Evolutionary conservation across 768 basidiomycete genomes (phyloP).

Genomic region (Naematelia aurantialba): DNA sequence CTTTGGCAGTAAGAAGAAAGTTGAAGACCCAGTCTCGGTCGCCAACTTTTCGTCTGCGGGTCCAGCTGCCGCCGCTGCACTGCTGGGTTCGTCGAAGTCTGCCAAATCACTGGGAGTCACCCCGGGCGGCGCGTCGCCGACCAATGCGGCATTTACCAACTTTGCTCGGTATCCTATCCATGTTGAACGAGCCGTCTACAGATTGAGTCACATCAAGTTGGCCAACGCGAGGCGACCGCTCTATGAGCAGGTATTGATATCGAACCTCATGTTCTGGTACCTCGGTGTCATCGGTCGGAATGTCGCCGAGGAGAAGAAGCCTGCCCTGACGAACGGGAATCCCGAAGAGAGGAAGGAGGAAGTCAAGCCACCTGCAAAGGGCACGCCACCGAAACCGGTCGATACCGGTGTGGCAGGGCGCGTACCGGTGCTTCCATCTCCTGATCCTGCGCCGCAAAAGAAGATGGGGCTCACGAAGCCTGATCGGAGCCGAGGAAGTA

Average conservation of each 20-base stretch:
- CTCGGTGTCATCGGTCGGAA: conserved; percentile 94
- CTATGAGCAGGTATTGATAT: conserved; percentile 78
- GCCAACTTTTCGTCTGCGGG: conserved; percentile 53
- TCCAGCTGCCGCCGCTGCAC: conserved; percentile 78
- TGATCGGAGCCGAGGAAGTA: conserved; percentile 66
- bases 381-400: conserved; percentile 34
- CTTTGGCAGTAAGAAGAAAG: conserved; percentile 83
- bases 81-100: conserved; percentile 78
- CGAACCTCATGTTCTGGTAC: conserved; percentile 80
- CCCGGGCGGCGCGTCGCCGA: conserved; percentile 44
- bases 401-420: conserved; percentile 38
- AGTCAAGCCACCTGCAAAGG: conserved; percentile 27
- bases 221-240: conserved; percentile 94
- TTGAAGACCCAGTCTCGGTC: conserved; percentile 58
- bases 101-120: conserved; percentile 57
- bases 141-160: conserved; percentile 48
- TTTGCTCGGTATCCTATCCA: conserved; percentile 93
- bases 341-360: conserved; percentile 29
- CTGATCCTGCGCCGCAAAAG: conserved; percentile 21
- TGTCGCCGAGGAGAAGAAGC: conserved; percentile 54
- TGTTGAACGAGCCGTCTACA: conserved; percentile 95
- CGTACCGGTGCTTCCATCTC: conserved; percentile 3
- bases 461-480: conserved; percentile 56
- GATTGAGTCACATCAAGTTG: conserved; percentile 95
- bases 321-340: conserved; percentile 29